phyloP scores from a whole-genome alignment of 1,284 basidiomycete genomes.

The Coriolopsis trogii region DNA sequence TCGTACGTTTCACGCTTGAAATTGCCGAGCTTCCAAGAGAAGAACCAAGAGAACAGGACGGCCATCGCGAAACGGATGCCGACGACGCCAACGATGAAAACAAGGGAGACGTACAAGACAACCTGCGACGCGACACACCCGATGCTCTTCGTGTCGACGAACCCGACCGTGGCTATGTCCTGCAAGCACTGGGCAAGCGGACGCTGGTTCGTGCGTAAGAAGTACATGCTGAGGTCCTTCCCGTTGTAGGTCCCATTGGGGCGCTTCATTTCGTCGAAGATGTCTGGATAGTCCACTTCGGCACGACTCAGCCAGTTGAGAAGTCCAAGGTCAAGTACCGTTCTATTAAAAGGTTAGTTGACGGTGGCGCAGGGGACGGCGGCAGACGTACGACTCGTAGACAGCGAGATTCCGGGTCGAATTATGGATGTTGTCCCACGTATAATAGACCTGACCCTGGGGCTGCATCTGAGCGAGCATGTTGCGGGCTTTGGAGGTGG shows the following conservation, averaged over 20 bases:
- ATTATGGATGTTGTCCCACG: conserved; percentile 85
- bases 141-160: conserved; percentile 92
- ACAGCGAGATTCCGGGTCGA: conserved; percentile 82
- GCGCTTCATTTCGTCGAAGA: conserved; percentile 81
- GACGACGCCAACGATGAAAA: conserved; percentile 98
- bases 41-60: conserved; percentile 96
- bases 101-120: conserved; percentile 92
- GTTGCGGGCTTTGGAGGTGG: conserved; percentile 53
- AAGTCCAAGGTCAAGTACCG: conserved; percentile 87
- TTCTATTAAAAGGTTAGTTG: conserved; percentile 44
- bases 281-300: conserved; percentile 78
- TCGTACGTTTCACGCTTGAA: conserved; percentile 95
- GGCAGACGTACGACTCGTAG: conserved; percentile 77
- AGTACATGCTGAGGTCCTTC: conserved; percentile 85
- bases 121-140: conserved; percentile 96
- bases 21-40: conserved; percentile 91
- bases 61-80: conserved; percentile 96
- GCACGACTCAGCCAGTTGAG: conserved; percentile 82
- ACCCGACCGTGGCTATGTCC: conserved; percentile 88
- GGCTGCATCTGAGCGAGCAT: conserved; percentile 52
- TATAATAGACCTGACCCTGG: conserved; percentile 90
- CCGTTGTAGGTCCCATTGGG: conserved; percentile 77
- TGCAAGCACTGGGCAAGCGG: conserved; percentile 81
- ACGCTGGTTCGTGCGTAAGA: conserved; percentile 69
- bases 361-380: neutral